Base-by-base conservation (phyloP, 139 green algal species). In the Chlorella sorokiniana region DNA sequence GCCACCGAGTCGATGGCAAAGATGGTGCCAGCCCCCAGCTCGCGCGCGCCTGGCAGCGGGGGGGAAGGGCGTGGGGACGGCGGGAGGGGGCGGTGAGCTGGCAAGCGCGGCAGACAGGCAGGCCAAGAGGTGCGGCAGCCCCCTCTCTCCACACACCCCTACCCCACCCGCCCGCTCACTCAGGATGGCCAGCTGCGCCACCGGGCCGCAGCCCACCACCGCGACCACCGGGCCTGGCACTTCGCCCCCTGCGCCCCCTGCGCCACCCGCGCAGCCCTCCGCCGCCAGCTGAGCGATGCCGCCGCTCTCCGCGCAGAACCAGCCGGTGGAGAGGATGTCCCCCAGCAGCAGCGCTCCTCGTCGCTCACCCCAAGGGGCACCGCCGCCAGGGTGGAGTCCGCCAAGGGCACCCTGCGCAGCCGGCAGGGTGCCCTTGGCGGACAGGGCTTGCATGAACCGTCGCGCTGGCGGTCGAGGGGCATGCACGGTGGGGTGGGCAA, bases 121-220 rank as follows among this genome's bases (percentile, higher is more conserved):
- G 14, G 2, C 45, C 4, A 65, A 31, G 18, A 59, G 76, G 23
- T 86, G 87, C 84, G 83, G 83, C 3, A 72, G 35, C 65, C 61
- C 18, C 29, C 61, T 40, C 25, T n/a, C 61, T 37, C 23, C 61
- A 33, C 23, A 10, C 16, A 4, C 61, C 33, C 40, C 38, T 1
- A 84, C 86, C 5, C 84, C 83, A 33, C 82, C 73, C 31, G 87
- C 64, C 11, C 75, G 75, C 10, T 79, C 85, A 42, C 84, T 86
- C n/a, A 95, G 72, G 9, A 90, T 69, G 0, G 91, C 86, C 69
- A 95, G 82, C 35, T 92, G 84, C 14, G 91, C 92, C 4, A 95
- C 92, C 4, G 92, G 92, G 31, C 92, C 92, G 70, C 90, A 93
- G 41, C 92, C 92, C 54, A 94, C 76, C 54, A 95, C 89, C 27